Percentiles rank a stretch among this genome's conserved stretches.
Conservation (phyloP, 2,329 filamentous ascomycete genomes). For the Seiridium unicorne region DNA sequence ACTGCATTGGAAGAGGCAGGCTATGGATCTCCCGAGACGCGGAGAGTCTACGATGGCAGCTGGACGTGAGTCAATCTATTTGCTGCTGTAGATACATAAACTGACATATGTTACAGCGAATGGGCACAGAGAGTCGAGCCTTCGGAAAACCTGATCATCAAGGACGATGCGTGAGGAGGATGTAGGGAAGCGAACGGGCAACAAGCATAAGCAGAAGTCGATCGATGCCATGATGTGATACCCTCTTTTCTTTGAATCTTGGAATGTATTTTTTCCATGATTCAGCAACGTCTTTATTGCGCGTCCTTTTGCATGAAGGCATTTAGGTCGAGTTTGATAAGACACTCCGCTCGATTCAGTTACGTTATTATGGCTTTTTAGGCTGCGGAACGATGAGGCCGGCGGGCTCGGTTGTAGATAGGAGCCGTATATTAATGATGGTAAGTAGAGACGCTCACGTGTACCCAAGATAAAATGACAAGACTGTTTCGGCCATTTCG, state of each 20-base stretch:
- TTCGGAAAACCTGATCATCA: conserved; percentile 61
- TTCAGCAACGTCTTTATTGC: not conserved
- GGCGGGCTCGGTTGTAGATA: too few relatives aligned
- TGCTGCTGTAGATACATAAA: conserved; percentile 4
- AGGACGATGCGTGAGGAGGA: conserved; percentile 31
- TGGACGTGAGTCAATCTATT: conserved; percentile 75
- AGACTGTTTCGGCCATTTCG: too few relatives aligned
- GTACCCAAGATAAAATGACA: too few relatives aligned
- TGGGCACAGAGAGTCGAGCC: conserved; percentile 66
- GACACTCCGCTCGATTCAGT: too few relatives aligned
- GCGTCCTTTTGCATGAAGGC: not conserved
- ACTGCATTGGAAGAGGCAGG: conserved; percentile 79
- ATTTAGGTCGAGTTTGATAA: not conserved
- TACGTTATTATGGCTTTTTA: too few relatives aligned
- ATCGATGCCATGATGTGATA: conserved; percentile 20
- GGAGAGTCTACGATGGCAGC: conserved; percentile 89
- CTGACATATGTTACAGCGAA: conserved; percentile 44
- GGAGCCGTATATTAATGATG: too few relatives aligned
- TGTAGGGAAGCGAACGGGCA: not conserved
- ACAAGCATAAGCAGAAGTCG: not conserved
- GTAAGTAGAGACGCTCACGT: too few relatives aligned
- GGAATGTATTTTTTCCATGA: not conserved
- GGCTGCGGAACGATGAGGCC: too few relatives aligned
- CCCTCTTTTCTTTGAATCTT: conserved; percentile 17
- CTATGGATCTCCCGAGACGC: conserved; percentile 64